Evolutionary conservation across 176 grass and related monocot genomes (phyloP), one percentile per base, ranked within the genome.

Genomic region (Poa pratensis): DNA sequence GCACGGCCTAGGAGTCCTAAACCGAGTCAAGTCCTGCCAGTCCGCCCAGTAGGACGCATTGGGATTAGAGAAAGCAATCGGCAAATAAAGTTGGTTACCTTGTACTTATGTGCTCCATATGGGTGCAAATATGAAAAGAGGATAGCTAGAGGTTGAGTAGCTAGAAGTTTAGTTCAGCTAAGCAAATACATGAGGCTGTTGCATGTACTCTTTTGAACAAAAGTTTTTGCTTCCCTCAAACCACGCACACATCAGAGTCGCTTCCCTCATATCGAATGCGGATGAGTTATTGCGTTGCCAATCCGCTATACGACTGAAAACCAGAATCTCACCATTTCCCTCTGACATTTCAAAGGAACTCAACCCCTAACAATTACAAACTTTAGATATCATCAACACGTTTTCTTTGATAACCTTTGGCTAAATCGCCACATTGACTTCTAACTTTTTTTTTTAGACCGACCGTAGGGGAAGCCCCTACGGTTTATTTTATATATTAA

Each of bases 311-410:
- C 35, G 63, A 28, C 28, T 35, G 28, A 19, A 67, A 66, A 15
- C 28, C 63, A 67, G 27, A 66, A 66, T 66, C 63, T 34, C 63
- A 34, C 30, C 27, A 7, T 32, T 27, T 2, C 63, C 28, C 63
- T 66, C 28, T 66, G 64, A 67, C 27, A 35, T 35, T 67, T 35
- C 64, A 35, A 7, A 67, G 30, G 16, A 67, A 37, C 30, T 16
- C 16, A 67, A 67, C 64, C 30, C 15, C 27, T 67, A 67, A 67
- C 64, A 67, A 51, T 7, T 57, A 57, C 59, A 59, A 70, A 79
- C 26, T 63, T 26, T 19, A 83, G 69, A 50, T 35, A 63, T 71
- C 11, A 24, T 64, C 19, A 84, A 64, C 46, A 34, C 58, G 20
- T 45, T 83, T 19, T 42, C 32, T 55, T 57, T 48, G 16, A 74